A percentile compares a stretch with the other conserved stretches of the same genome.
These are phyloP conservation scores for Scheffersomyces illinoinensis DNA, from an alignment of 1,139 yeast species.

Conservation along the genomic window DNA sequence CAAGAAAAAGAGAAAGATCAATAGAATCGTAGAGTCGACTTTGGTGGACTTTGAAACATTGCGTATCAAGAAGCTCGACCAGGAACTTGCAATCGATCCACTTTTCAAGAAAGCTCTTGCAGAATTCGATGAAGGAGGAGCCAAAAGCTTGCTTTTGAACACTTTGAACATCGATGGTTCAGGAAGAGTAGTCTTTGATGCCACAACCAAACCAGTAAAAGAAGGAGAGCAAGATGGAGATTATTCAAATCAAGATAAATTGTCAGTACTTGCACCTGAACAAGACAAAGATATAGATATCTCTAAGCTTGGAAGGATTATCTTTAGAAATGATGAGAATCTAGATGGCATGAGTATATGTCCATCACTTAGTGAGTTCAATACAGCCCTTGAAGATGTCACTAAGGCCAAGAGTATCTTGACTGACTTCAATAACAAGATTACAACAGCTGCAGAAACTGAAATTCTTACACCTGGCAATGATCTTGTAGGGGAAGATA, in stretches of 20 bases:
- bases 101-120: constrained; percentile 85
- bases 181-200: constrained; percentile 69
- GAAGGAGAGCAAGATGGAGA: constrained; percentile 13
- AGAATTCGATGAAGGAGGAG: constrained; percentile 95
- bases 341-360: constrained; percentile 51
- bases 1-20: constrained; percentile 36
- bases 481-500: constrained; percentile 15
- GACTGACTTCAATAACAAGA: constrained; percentile 18
- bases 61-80: constrained; percentile 69
- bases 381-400: constrained; percentile 59
- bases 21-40: constrained; percentile 44
- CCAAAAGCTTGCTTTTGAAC: constrained; percentile 77
- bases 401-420: constrained; percentile 48
- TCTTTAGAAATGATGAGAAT: constrained; percentile 30
- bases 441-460: constrained; percentile 12
- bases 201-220: constrained; percentile 34
- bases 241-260: constrained; percentile 10
- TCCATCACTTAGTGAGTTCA: constrained; percentile 61
- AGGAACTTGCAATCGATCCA: constrained; percentile 82
- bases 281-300: constrained; percentile 17
- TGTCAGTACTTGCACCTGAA: constrained; percentile 3
- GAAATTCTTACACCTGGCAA: background rate
- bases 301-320: constrained; percentile 20
- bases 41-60: constrained; percentile 59
- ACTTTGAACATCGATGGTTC: constrained; percentile 58